Evolutionary conservation across 2,329 filamentous ascomycete species (phyloP).

Genomic region (Stachybotrys echinatus): DNA sequence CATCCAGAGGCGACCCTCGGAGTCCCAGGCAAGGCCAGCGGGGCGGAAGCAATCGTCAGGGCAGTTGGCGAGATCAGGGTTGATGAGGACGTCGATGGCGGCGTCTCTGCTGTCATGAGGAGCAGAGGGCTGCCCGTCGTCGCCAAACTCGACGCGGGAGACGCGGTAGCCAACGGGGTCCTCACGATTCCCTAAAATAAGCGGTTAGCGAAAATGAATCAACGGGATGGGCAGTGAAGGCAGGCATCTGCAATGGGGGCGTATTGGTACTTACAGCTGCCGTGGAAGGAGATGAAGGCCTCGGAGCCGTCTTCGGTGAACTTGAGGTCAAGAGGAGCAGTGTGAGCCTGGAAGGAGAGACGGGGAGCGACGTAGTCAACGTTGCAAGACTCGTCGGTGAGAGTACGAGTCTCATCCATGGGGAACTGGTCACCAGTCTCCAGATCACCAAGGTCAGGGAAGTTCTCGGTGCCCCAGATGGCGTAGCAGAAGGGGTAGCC

Average conservation of each 20-base stretch:
- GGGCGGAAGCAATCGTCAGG: conserved; percentile 57
- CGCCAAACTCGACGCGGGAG: conserved; percentile 31
- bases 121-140: conserved; percentile 34
- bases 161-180: conserved; percentile 42
- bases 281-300: conserved; percentile 67
- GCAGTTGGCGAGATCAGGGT: conserved; percentile 46
- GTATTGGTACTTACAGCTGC: conserved; percentile 50
- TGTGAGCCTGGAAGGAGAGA: conserved; percentile 59
- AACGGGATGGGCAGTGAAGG: no score
- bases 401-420: conserved; percentile 21
- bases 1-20: conserved; percentile 53
- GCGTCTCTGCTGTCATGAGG: conserved; percentile 37
- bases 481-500: conserved; percentile 69
- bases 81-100: conserved; percentile 48
- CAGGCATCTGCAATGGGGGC: no score
- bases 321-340: conserved; percentile 65
- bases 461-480: conserved; percentile 50
- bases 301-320: conserved; percentile 54
- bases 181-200: conserved; percentile 32
- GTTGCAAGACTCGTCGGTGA: conserved; percentile 41
- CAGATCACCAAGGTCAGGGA: conserved; percentile 34
- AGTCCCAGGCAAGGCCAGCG: conserved; percentile 50
- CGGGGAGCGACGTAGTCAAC: conserved; percentile 41
- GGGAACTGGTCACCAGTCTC: conserved; percentile 46
- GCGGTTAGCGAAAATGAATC: not conserved